Conservation (phyloP, 306 rosid genomes). For the Pyrus bretschneideri region DNA sequence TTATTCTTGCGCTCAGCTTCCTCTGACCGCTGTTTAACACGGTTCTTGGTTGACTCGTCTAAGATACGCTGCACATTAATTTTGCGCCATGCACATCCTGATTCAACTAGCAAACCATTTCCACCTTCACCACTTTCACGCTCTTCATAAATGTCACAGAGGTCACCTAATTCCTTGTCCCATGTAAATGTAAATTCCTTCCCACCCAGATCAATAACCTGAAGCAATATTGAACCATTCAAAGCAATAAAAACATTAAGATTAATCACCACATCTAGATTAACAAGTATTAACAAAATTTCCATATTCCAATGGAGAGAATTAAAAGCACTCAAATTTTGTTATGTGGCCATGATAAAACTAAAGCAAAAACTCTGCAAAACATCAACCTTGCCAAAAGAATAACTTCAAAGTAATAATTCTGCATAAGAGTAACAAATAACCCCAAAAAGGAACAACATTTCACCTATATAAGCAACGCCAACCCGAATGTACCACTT, state of each 20-base stretch:
- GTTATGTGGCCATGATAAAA: too few species aligned
- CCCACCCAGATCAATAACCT: slow-evolving; percentile 94
- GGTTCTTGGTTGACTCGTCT: slow-evolving; percentile 78
- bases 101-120: slow-evolving; percentile 74
- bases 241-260: background rate
- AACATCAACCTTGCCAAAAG: background rate
- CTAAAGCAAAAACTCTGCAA: too few species aligned
- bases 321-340: background rate
- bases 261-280: background rate
- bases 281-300: background rate
- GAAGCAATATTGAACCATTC: slow-evolving; percentile 20
- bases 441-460: background rate
- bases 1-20: slow-evolving; percentile 79
- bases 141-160: slow-evolving; percentile 86
- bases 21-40: slow-evolving; percentile 73
- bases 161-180: slow-evolving; percentile 74
- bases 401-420: background rate
- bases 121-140: slow-evolving; percentile 71
- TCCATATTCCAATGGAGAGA: background rate
- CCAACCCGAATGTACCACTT: background rate
- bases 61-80: slow-evolving; percentile 80
- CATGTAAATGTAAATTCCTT: slow-evolving; percentile 84
- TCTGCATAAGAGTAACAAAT: background rate
- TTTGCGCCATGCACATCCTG: slow-evolving; percentile 95
- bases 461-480: background rate